A percentile compares a stretch with the other conserved stretches of the same genome.
Conservation (phyloP, 1,284 basidiomycete species). For the Pholiota adiposa region DNA sequence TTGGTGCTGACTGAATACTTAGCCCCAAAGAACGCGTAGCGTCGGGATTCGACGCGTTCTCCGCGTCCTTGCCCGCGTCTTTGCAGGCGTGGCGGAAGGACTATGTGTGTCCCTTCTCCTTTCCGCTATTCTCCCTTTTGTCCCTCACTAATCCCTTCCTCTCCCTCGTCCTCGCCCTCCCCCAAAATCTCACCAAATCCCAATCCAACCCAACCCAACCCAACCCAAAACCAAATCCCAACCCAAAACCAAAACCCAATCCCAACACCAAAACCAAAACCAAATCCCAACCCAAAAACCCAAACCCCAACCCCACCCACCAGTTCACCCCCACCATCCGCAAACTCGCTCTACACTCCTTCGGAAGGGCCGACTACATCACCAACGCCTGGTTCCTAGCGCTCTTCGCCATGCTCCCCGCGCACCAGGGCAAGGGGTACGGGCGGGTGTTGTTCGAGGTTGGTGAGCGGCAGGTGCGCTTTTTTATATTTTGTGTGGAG, state of each 20-base stretch:
- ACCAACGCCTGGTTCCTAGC: conserved; percentile 29
- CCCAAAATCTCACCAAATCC: no score
- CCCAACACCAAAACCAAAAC: no score
- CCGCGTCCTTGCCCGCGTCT: conserved; percentile 21
- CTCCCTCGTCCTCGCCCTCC: not conserved
- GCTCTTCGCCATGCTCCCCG: conserved; percentile 30
- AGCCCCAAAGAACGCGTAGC: conserved; percentile 29
- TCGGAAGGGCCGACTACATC: conserved; percentile 23
- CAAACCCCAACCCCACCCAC: no score
- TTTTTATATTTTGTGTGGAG: no score
- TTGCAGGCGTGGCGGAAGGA: conserved; percentile 29
- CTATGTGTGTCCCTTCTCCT: conserved; percentile 21
- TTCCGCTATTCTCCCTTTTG: not conserved
- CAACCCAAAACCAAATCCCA: no score
- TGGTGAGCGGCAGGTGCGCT: conserved; percentile 20
- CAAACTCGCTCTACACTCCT: conserved; percentile 16
- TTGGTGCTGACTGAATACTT: not conserved
- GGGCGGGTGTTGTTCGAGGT: conserved; percentile 27
- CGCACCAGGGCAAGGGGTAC: conserved; percentile 31
- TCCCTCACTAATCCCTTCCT: not conserved
- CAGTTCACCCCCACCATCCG: conserved; percentile 26
- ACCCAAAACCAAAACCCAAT: no score
- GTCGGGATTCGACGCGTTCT: conserved; percentile 23
- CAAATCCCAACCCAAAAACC: not conserved
- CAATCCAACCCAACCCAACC: no score